Evolutionary conservation across 1,139 yeast genomes (phyloP).

Genomic region (Diutina sp.): DNA sequence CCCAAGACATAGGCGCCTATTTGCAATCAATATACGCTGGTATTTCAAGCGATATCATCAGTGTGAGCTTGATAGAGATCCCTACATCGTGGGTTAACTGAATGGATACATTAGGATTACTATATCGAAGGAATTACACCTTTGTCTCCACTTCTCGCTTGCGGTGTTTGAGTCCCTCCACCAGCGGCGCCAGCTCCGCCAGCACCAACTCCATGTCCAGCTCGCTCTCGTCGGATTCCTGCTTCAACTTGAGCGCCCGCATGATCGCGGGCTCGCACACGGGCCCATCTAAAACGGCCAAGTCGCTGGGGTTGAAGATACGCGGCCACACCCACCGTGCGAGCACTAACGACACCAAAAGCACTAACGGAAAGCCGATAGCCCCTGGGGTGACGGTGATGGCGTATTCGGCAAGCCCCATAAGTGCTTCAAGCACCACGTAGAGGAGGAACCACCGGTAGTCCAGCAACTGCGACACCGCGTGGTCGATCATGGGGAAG

Average conservation of each 20-base stretch:
- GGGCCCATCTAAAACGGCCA: conserved; percentile 54
- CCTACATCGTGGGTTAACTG: too few relatives aligned
- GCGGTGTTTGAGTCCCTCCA: background rate
- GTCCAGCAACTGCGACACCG: conserved; percentile 12
- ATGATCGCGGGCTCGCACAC: conserved; percentile 36
- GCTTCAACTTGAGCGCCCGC: background rate
- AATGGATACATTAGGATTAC: too few relatives aligned
- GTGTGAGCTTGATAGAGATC: too few relatives aligned
- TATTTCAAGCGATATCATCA: too few relatives aligned
- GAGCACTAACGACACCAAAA: conserved; percentile 41
- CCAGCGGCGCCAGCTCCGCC: background rate
- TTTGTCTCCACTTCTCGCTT: background rate
- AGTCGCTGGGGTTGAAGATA: conserved; percentile 49
- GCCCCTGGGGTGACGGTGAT: conserved; percentile 85
- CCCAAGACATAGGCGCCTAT: too few relatives aligned
- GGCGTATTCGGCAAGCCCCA: conserved; percentile 71
- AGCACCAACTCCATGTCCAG: background rate
- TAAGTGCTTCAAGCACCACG: conserved; percentile 44
- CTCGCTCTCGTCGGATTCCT: background rate
- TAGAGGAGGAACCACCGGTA: conserved; percentile 36
- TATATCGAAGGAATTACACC: background rate
- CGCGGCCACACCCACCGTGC: conserved; percentile 61
- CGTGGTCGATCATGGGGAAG: conserved; percentile 19
- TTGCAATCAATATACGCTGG: too few relatives aligned
- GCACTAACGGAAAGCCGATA: conserved; percentile 85